Conservation (phyloP, 129 eudicot genomes). For the Deinandra increscens region DNA sequence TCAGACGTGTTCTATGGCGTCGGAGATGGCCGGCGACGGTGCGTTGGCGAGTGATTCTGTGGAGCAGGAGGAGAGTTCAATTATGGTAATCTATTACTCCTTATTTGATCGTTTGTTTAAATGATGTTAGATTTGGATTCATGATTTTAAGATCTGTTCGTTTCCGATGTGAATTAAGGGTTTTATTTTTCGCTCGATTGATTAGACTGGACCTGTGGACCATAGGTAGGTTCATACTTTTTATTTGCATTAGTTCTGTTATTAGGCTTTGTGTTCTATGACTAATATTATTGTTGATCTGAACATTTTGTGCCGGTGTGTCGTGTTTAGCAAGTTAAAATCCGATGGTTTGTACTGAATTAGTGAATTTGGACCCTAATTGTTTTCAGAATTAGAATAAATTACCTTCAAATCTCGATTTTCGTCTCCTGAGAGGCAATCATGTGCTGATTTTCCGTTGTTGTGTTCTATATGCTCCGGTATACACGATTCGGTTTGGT, state of each 20-base stretch:
- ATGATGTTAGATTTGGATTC: slow-evolving; percentile 17
- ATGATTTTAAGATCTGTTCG: slow-evolving; percentile 21
- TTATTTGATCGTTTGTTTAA: neutral
- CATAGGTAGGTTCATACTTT: neutral
- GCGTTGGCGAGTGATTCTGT: slow-evolving; percentile 16
- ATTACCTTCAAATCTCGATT: neutral
- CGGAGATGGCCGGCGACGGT: slow-evolving; percentile 25
- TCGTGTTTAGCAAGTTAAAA: neutral
- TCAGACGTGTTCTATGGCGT: slow-evolving; percentile 15
- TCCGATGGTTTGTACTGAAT: neutral
- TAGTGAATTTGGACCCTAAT: slow-evolving; percentile 8
- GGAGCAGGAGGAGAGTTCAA: slow-evolving; percentile 39
- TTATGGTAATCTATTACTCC: slow-evolving; percentile 21
- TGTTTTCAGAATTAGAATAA: neutral
- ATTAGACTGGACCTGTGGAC: too few relatives aligned
- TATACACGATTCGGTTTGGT: too few relatives aligned
- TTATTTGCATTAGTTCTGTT: neutral
- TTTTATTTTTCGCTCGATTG: slow-evolving; percentile 5
- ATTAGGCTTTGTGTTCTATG: neutral
- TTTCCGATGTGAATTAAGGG: neutral
- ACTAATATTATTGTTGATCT: neutral
- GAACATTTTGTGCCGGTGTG: neutral
- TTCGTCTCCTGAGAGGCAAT: neutral
- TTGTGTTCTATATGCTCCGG: too few relatives aligned
- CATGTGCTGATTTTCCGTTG: too few relatives aligned